Base-by-base conservation (phyloP, 306 rosid genomes). In the Ormosia emarginata region DNA sequence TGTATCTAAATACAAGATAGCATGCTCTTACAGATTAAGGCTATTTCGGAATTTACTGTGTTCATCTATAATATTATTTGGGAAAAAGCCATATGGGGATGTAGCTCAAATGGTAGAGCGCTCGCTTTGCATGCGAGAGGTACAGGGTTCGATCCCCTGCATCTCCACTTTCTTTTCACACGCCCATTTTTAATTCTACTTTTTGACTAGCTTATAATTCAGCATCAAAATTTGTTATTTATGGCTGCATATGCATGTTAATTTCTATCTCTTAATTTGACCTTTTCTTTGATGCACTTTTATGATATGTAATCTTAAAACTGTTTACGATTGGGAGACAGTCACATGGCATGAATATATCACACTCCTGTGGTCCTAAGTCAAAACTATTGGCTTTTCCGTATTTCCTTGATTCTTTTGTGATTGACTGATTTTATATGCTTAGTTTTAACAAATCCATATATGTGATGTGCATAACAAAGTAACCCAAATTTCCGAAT, bases 71-170 rank as follows among this genome's bases (percentile, higher is more conserved):
- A 24, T 24, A 46, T 10, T 46, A 46, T 2, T 10, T 46, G 24
- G 24, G 1, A 0, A 24, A 24, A 24, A 24, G 11, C 0, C 6
- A n/a, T 0, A 1, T 5, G 87, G 89, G 87, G 81, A 87, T 87
- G 81, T 77, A 87, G 81, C 84, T 83, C 87, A 86, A 79, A 79
- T 84, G 84, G 85, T 84, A 84, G 87, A 68, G 85, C 75, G 82
- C 82, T 84, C 63, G 79, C 79, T 80, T 80, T 84, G 82, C 85
- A 61, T 75, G 82, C 80, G 76, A 81, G 85, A 81, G 80, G 85
- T 64, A 81, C 85, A 76, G 76, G 85, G 85, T 83, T 86, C 85
- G 87, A 86, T 83, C 61, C 81, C 83, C 87, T 72, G 81, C 90
- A 87, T 83, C 86, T 84, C 90, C 83, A 83, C 1, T 2, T 5